Conservation (phyloP, 768 basidiomycete species). For the Dacryopinax primogenitus region DNA sequence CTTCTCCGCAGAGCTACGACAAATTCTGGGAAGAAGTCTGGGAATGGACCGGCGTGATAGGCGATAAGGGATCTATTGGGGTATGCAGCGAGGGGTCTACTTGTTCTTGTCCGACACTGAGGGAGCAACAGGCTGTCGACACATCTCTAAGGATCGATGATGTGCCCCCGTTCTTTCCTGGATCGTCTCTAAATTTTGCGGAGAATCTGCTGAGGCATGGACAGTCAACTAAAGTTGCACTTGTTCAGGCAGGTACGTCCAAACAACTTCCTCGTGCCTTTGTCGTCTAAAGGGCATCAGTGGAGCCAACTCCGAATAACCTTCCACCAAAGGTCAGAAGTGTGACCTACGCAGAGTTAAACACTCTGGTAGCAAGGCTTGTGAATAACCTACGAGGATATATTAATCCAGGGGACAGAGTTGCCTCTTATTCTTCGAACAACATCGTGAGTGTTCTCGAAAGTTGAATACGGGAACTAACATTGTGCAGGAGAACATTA, state of each 20-base stretch:
- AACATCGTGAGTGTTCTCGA: constrained; percentile 46
- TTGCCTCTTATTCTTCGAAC: constrained; percentile 67
- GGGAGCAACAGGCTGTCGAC: constrained; percentile 44
- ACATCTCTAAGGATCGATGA: constrained; percentile 37
- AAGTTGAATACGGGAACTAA: background rate
- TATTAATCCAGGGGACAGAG: constrained; percentile 51
- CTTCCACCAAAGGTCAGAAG: constrained; percentile 33
- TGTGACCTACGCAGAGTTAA: constrained; percentile 46
- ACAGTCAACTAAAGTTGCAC: constrained; percentile 44
- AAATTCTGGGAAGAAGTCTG: constrained; percentile 63
- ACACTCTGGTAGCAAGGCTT: constrained; percentile 41
- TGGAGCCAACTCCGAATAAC: constrained; percentile 45
- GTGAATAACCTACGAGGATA: constrained; percentile 44
- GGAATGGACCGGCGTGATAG: constrained; percentile 51
- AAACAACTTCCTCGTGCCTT: background rate
- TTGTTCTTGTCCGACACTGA: background rate
- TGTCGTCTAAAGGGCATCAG: constrained; percentile 26
- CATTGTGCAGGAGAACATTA: constrained; percentile 47
- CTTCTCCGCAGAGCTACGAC: constrained; percentile 35
- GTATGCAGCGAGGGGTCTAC: background rate
- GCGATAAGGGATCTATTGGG: constrained; percentile 42
- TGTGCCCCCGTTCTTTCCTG: constrained; percentile 61
- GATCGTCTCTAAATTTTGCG: constrained; percentile 61
- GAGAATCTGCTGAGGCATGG: constrained; percentile 63
- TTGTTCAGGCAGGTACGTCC: constrained; percentile 56